Percentiles rank a stretch among this genome's conserved stretches.
These are phyloP conservation scores for Hyphopichia buzzinii DNA, from an alignment of 1,139 yeast species.

Conservation along the genomic window DNA sequence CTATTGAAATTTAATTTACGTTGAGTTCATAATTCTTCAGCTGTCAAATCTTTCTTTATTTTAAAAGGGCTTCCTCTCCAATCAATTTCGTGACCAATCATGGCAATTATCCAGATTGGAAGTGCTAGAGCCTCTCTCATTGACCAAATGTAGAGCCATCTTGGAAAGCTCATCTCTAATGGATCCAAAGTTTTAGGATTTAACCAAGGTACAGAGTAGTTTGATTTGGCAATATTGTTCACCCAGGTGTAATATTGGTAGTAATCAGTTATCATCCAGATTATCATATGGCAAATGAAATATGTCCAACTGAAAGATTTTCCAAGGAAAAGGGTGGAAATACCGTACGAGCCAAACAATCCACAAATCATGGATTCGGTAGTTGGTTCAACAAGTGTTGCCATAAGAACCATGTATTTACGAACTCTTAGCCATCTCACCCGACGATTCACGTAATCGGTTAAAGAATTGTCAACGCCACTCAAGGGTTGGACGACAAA, in stretches of 20 bases:
- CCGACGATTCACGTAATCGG: conserved; percentile 64
- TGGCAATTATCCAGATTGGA: conserved; percentile 82
- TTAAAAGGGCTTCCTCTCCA: conserved; percentile 83
- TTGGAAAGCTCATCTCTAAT: conserved; percentile 11
- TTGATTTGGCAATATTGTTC: conserved; percentile 18
- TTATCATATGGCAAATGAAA: conserved; percentile 51
- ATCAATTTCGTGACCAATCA: conserved; percentile 72
- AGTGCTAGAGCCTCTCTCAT: conserved; percentile 72
- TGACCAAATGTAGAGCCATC: conserved; percentile 53
- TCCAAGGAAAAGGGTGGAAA: conserved; percentile 45
- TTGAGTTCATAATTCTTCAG: conserved; percentile 69
- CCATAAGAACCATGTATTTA: conserved; percentile 82
- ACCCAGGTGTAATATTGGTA: conserved; percentile 53
- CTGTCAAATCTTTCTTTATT: conserved; percentile 72
- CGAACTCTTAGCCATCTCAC: conserved; percentile 89
- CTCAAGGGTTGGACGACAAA: conserved; percentile 76
- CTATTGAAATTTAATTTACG: too few species aligned
- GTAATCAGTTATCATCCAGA: conserved; percentile 68
- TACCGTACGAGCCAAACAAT: conserved; percentile 59
- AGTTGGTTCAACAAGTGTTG: conserved; percentile 83
- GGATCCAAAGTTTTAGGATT: conserved; percentile 14
- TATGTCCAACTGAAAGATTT: conserved; percentile 31
- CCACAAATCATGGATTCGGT: conserved; percentile 78
- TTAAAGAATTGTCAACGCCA: conserved; percentile 42
- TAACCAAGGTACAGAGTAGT: conserved; percentile 29